Percentiles rank a stretch among this genome's conserved stretches.
Conservation (phyloP, 1,284 basidiomycete genomes). For the Uromyces viciae-fabae region DNA sequence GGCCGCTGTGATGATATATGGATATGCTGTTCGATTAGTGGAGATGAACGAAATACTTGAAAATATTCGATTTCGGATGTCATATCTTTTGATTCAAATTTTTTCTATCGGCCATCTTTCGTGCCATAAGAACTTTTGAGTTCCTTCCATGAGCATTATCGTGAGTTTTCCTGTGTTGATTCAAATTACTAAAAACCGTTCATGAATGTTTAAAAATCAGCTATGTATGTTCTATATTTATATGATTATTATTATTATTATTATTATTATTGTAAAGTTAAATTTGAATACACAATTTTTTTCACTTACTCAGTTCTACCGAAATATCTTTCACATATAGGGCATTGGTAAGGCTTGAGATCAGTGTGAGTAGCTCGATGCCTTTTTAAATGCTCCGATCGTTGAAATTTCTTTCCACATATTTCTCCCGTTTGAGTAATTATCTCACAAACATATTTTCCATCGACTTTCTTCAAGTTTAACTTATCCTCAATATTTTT, state of each 20-base stretch:
- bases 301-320: constrained; percentile 25
- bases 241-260: too few relatives aligned
- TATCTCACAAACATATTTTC: background rate
- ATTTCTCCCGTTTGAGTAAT: background rate
- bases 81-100: too few relatives aligned
- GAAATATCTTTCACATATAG: background rate
- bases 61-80: too few relatives aligned
- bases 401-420: constrained; percentile 13
- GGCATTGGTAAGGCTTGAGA: background rate
- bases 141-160: constrained; percentile 17
- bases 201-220: too few relatives aligned
- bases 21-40: too few relatives aligned
- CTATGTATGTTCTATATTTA: too few relatives aligned
- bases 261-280: too few relatives aligned
- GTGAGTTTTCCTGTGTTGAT: constrained; percentile 12
- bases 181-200: constrained; percentile 14
- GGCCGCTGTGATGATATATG: too few relatives aligned
- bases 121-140: constrained; percentile 14
- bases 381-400: constrained; percentile 23
- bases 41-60: too few relatives aligned
- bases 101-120: too few relatives aligned
- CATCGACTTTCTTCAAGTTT: background rate
- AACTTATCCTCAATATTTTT: too few relatives aligned
- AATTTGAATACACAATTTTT: too few relatives aligned
- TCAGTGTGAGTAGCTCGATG: constrained; percentile 11